These are phyloP conservation scores for Fusarium azukiicola DNA, from an alignment of 2,329 filamentous ascomycete species.

Conservation along the genomic window DNA sequence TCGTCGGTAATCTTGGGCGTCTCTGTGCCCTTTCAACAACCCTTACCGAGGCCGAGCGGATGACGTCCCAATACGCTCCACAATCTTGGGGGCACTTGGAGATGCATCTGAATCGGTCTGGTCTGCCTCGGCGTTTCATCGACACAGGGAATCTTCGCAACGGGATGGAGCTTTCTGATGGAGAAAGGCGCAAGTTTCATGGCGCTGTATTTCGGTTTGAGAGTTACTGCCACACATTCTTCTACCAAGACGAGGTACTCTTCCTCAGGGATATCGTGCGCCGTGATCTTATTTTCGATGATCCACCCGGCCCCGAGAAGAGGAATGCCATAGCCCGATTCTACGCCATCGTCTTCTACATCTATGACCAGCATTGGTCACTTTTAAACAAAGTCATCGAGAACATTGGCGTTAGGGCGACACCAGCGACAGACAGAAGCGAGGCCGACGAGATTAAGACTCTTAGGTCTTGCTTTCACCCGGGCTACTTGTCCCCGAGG, in stretches of 20 bases:
- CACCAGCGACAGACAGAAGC: background rate
- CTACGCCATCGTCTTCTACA: slow-evolving; percentile 13
- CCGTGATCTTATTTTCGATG: background rate
- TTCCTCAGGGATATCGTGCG: background rate
- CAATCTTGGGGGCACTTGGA: slow-evolving; percentile 6
- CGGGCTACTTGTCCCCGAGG: background rate
- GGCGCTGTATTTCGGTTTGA: background rate
- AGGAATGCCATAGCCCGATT: background rate
- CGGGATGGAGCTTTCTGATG: background rate
- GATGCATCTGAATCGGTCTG: background rate
- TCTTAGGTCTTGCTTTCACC: background rate
- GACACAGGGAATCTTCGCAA: background rate
- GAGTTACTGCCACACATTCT: slow-evolving; percentile 16
- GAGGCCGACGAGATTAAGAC: background rate
- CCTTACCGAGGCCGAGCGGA: background rate
- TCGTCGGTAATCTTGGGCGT: background rate
- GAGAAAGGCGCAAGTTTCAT: background rate
- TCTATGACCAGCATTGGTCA: slow-evolving; percentile 15
- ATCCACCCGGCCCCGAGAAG: too few relatives aligned
- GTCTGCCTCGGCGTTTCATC: background rate
- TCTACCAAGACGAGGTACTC: background rate
- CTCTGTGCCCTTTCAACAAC: background rate
- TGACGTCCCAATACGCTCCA: background rate
- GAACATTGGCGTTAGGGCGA: background rate
- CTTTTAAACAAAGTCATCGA: background rate